Evolutionary conservation across 495 filamentous ascomycete genomes (phyloP).

Genomic region (Penicillium odoratum): DNA sequence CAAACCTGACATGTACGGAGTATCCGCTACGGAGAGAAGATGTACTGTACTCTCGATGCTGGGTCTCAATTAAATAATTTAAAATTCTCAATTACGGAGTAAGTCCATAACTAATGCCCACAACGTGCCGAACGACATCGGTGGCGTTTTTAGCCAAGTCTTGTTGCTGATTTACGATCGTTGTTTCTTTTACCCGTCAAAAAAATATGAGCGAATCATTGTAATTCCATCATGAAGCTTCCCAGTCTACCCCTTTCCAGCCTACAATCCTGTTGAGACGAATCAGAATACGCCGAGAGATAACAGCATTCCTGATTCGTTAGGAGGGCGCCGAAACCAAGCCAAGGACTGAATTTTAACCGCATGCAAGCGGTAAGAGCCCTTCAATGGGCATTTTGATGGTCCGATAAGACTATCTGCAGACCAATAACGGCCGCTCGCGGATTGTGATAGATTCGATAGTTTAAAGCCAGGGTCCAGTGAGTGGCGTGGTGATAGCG

Average conservation of each 20-base stretch:
- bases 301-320: conserved; percentile 29
- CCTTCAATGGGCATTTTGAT: background rate
- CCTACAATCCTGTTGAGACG: background rate
- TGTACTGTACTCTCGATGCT: background rate
- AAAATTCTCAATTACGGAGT: background rate
- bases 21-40: background rate
- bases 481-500: conserved; percentile 14
- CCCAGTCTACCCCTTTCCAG: too few relatives aligned
- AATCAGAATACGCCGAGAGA: conserved; percentile 21
- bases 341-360: background rate
- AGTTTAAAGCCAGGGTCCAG: conserved; percentile 16
- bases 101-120: background rate
- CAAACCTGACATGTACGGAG: conserved; percentile 1
- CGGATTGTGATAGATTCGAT: conserved; percentile 27
- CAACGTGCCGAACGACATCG: conserved; percentile 28
- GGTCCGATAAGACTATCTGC: conserved; percentile 19
- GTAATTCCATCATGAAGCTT: background rate
- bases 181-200: conserved; percentile 7
- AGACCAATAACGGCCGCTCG: conserved; percentile 15
- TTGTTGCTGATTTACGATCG: conserved; percentile 13
- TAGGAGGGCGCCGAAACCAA: conserved; percentile 11
- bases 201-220: background rate
- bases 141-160: conserved; percentile 29
- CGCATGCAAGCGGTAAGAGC: conserved; percentile 19
- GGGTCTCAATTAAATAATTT: background rate